Conservation (phyloP, 2,329 filamentous ascomycete genomes). For the Arthrobotrys pseudoclavata region DNA sequence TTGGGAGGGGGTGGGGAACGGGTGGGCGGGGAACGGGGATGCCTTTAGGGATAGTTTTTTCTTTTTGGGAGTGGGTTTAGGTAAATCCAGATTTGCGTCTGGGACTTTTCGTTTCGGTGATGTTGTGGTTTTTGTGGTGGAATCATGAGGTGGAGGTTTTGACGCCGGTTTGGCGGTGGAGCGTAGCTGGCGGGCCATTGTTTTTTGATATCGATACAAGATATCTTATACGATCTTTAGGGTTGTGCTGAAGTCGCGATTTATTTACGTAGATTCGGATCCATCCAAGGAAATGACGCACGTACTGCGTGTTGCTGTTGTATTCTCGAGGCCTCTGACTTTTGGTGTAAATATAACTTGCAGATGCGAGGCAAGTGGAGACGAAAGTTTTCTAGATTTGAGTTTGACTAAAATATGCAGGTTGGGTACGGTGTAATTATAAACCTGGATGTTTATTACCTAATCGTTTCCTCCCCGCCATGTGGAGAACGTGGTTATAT, state of each 20-base stretch:
- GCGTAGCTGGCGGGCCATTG: constrained; percentile 43
- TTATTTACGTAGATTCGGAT: background rate
- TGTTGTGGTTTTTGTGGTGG: constrained; percentile 11
- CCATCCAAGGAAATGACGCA: background rate
- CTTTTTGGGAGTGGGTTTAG: constrained; percentile 64
- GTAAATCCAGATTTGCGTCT: background rate
- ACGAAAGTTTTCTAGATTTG: background rate
- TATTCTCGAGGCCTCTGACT: constrained; percentile 4
- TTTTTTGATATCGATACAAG: background rate
- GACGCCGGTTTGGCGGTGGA: constrained; percentile 1
- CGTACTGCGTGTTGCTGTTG: constrained; percentile 1
- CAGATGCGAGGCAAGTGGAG: background rate
- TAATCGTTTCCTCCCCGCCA: background rate
- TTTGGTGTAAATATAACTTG: background rate
- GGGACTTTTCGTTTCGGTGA: constrained; percentile 65
- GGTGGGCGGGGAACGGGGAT: constrained; percentile 78
- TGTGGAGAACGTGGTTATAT: background rate
- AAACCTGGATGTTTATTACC: background rate
- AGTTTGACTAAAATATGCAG: background rate
- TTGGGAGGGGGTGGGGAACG: constrained; percentile 75
- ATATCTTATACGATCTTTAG: background rate
- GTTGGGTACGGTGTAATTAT: background rate
- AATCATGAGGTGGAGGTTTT: background rate
- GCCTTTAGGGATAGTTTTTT: constrained; percentile 39
- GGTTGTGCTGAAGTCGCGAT: background rate